Base-by-base conservation (phyloP, 129 eudicot species). In the Calendula officinalis region DNA sequence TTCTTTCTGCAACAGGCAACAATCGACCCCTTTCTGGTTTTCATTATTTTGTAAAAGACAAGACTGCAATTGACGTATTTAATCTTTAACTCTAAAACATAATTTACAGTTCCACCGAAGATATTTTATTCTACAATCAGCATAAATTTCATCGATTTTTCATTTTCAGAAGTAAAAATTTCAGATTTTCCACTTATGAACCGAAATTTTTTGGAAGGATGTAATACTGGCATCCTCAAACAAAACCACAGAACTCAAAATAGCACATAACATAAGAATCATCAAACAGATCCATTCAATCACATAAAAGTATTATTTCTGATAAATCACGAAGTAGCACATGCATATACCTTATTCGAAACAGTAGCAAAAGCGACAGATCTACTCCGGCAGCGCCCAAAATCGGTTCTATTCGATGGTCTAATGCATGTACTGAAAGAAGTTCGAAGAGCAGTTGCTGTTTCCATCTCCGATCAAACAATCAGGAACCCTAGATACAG, bases 361-460 rank as follows among this genome's bases (percentile, higher is more conserved):
- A 50, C 57, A 72, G 72, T 42, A 57, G 68, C 61, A 67, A 65
- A 74, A 7, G 63, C 56, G 16, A 70, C 7, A 62, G 75, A 73
- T 64, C 68, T 60, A 44, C 60, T 51, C 35, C 81, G 78, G 8
- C 78, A 43, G 12, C 71, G 77, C 14, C 71, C 46, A 8, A 60
- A 22, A 69, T 65, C 49, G 36, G 49, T 13, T 47, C 64, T 59
- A 56, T 68, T 60, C 7, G 78, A 60, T 7, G 82, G 74, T 22
- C 66, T 36, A 51, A 55, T 49, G 55, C 77, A 70, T 33, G 69
- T 49, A 66, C 69, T 61, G 44, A 78, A 67, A 59, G 82, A 78
- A 43, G 96, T 74, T 40, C 90, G 85, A 52, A 89, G 74, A 72
- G 72, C 77, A 59, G 84, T 75, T 0, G 84, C 83, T 49, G 94